A percentile compares a stretch with the other conserved stretches of the same genome.
Evolutionary conservation across 345 rosid genomes (phyloP).

Genomic region (Populus euphratica): DNA sequence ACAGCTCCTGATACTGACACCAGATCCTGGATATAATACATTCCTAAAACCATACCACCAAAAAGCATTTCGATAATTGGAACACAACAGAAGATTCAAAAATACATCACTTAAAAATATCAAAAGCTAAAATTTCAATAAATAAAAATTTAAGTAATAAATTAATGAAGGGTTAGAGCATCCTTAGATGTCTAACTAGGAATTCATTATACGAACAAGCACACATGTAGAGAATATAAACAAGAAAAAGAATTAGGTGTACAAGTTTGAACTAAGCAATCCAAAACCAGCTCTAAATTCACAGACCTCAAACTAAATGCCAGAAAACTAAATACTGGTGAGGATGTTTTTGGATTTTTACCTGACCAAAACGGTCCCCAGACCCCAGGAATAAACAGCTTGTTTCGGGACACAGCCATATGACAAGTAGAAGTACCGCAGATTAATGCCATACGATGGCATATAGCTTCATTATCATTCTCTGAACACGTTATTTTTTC

Average conservation of each 20-base stretch:
- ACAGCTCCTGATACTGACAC: not conserved
- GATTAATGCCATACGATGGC: slow-evolving; percentile 78
- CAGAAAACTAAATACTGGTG: not conserved
- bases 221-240: too few species aligned
- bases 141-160: too few species aligned
- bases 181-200: too few species aligned
- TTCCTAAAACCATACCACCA: too few species aligned
- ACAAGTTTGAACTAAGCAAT: not conserved
- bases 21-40: not conserved
- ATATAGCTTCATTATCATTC: slow-evolving; percentile 58
- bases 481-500: slow-evolving; percentile 28
- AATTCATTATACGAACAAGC: too few species aligned
- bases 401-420: slow-evolving; percentile 82
- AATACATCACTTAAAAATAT: too few species aligned
- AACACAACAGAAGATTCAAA: too few species aligned
- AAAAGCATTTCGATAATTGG: too few species aligned
- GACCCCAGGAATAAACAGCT: slow-evolving; percentile 90
- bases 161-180: too few species aligned
- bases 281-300: not conserved
- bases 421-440: slow-evolving; percentile 98
- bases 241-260: too few species aligned
- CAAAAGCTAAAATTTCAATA: too few species aligned
- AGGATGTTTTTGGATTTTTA: slow-evolving; percentile 17
- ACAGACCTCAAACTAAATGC: not conserved
- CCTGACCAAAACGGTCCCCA: slow-evolving; percentile 99